phyloP scores from a whole-genome alignment of 768 basidiomycete species.

The Pleurotus eryngii region DNA sequence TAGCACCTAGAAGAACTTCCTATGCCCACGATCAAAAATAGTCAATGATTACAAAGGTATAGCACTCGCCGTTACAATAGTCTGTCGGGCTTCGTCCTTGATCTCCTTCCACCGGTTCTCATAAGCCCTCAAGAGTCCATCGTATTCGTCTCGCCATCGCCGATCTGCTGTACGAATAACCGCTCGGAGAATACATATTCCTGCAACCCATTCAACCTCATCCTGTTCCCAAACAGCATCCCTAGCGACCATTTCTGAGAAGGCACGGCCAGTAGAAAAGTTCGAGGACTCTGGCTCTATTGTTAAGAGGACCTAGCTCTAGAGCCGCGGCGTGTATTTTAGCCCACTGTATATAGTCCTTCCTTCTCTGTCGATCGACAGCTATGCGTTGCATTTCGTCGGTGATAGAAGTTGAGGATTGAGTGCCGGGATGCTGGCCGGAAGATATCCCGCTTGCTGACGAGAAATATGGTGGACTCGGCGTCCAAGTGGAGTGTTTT shows the following conservation, averaged over 20 bases:
- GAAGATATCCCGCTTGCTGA: constrained; percentile 13
- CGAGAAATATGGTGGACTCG: constrained; percentile 19
- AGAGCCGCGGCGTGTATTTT: constrained; percentile 63
- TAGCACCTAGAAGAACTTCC: constrained; percentile 50
- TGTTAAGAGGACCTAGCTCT: constrained; percentile 51
- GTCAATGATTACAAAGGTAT: not conserved
- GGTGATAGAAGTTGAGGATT: constrained; percentile 35
- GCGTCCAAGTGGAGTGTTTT: constrained; percentile 55
- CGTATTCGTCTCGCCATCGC: constrained; percentile 50
- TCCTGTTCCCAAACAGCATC: constrained; percentile 66
- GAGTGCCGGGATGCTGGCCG: constrained; percentile 12
- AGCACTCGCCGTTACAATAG: constrained; percentile 51
- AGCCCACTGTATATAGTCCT: constrained; percentile 67
- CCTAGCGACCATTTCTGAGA: constrained; percentile 59
- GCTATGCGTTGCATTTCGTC: constrained; percentile 67
- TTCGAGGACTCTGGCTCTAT: constrained; percentile 36
- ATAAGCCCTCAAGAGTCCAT: constrained; percentile 51
- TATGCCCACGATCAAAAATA: constrained; percentile 15
- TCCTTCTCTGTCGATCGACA: constrained; percentile 53
- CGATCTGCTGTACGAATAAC: constrained; percentile 52
- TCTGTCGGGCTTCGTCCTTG: constrained; percentile 62
- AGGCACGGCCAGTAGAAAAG: constrained; percentile 43
- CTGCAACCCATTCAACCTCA: constrained; percentile 69
- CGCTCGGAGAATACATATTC: constrained; percentile 54
- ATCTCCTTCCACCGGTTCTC: constrained; percentile 72